Evolutionary conservation across 768 basidiomycete genomes (phyloP).

Genomic region (Rubroboletus pulcherrimus): DNA sequence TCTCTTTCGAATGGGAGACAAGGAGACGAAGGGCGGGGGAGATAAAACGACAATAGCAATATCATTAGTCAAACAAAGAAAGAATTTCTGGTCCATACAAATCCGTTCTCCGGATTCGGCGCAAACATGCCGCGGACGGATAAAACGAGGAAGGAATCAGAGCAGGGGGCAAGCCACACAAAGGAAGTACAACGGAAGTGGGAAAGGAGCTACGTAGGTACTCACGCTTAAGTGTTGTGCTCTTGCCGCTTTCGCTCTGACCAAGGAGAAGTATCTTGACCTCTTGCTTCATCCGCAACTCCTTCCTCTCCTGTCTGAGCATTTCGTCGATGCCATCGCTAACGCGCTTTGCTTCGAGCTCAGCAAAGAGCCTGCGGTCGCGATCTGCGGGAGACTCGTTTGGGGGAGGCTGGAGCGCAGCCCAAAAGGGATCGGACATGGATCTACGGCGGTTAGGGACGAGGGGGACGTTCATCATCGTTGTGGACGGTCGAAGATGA

Average conservation of each 20-base stretch:
- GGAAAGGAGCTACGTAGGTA: conserved; percentile 20
- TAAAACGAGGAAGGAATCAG: neutral
- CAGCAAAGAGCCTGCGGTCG: conserved; percentile 59
- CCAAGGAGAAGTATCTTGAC: conserved; percentile 79
- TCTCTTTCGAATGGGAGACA: conserved; percentile 1
- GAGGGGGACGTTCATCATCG: conserved; percentile 26
- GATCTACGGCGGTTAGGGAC: conserved; percentile 41
- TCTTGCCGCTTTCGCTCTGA: conserved; percentile 89
- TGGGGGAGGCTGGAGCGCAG: conserved; percentile 62
- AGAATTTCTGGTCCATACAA: neutral
- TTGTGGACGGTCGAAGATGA: conserved; percentile 2
- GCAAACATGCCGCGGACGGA: neutral
- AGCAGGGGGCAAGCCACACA: neutral
- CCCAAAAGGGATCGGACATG: conserved; percentile 68
- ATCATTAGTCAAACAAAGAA: conserved; percentile 5
- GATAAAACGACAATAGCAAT: conserved; percentile 1
- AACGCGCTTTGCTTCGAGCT: conserved; percentile 67
- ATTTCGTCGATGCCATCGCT: conserved; percentile 79
- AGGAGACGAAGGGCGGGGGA: neutral
- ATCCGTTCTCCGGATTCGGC: neutral
- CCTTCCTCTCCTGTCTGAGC: conserved; percentile 62
- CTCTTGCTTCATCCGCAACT: conserved; percentile 58
- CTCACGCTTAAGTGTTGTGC: conserved; percentile 86
- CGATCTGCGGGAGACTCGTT: conserved; percentile 69
- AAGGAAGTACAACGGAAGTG: conserved; percentile 1